Base-by-base conservation (phyloP, 163 green algal species). In the Scenedesmus sp. region DNA sequence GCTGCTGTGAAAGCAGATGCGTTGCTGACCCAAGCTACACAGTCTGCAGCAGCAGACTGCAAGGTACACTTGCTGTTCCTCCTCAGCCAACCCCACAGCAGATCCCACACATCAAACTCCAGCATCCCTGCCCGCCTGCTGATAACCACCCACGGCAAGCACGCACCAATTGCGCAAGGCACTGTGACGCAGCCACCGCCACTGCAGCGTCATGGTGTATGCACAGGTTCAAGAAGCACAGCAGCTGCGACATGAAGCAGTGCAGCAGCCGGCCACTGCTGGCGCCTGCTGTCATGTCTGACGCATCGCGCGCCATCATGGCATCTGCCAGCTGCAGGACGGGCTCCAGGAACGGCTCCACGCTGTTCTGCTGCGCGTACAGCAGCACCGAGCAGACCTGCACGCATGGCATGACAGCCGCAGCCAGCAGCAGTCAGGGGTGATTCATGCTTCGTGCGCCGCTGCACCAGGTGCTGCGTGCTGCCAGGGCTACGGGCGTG, bases 311-410 rank as follows among this genome's bases (percentile, higher is more conserved):
- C 51, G 91, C 88, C 85, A 95, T 85, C 10, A 96, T 94, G 49
- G 94, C 94, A 85, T 94, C 91, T 42, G 93, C 95, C 22, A 99
- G 92, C 88, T 96, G 95, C 84, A 98, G 92, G 4, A 97, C 96
- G 0, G 97, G 97, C 92, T 98, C 97, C 82, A 99, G 43, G 89
- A 99, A 99, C 0, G 96, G 95, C 91, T 98, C 96, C 33, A 99
- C 96, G 37, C 92, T 91, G 93, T 98, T 98, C 70, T 98, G 94
- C 49, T 95, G 91, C 24, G 97, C 95, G 88, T 99, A 99, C 40
- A 91, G 85, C 87, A 99, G 92, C 70, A 99, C 97, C 0, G 93
- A 94, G 0, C 94, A 92, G 51, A 98, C 94, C 95, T 98, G 91
- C 73, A 46, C n/a, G 30, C 30, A 49, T 20, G 24, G 30, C 42